A percentile compares a stretch with the other conserved stretches of the same genome.
Evolutionary conservation across 2,329 filamentous ascomycete species (phyloP).

Genomic region (Nothomitra cinnamomea): DNA sequence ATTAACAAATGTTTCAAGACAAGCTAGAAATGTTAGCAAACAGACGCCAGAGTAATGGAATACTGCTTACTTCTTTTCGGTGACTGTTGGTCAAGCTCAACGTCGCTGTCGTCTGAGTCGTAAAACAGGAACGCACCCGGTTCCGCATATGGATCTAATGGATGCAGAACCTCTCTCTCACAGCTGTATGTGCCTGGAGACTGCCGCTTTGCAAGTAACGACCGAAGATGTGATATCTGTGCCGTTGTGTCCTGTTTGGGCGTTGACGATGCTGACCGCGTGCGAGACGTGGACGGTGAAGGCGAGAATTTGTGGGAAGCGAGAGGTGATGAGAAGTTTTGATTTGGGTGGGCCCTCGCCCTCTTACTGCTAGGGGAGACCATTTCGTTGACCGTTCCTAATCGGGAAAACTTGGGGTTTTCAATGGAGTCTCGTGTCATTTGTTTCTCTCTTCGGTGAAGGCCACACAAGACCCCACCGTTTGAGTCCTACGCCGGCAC

Average conservation of each 20-base stretch:
- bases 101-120: neutral
- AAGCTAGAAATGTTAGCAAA: neutral
- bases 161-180: neutral
- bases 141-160: neutral
- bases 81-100: neutral
- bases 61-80: neutral
- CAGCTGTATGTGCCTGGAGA: neutral
- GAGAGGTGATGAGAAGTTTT: neutral
- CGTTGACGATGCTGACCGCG: neutral
- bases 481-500: too few relatives aligned
- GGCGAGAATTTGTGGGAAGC: neutral
- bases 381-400: neutral
- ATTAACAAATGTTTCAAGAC: neutral
- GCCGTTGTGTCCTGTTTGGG: neutral
- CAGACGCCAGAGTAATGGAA: neutral
- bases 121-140: neutral
- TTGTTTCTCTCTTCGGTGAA: too few relatives aligned
- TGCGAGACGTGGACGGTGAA: neutral
- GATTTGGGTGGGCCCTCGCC: neutral
- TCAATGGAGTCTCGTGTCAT: too few relatives aligned
- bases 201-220: neutral
- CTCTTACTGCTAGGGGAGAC: neutral
- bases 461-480: too few relatives aligned
- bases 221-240: neutral
- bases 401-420: neutral